Evolutionary conservation across 352 stramenopile genomes (phyloP), one percentile per base, ranked within the genome.

Genomic region (Globisporangium barbulae): DNA sequence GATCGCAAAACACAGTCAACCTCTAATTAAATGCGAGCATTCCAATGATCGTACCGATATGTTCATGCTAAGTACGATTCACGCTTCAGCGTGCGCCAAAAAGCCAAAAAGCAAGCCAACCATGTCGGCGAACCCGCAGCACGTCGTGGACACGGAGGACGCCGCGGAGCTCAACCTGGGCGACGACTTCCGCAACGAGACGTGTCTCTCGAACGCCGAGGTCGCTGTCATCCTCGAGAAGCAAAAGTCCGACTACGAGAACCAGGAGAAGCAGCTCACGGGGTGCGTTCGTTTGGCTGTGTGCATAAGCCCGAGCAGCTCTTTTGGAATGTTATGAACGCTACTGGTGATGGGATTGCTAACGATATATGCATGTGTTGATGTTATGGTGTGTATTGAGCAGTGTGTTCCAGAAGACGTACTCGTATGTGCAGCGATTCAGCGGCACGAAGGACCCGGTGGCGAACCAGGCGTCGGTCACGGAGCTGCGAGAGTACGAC

Each of bases 341-440:
- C 13, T 60, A 8, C n/a, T 37, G 21, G 19, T 19, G 12, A 2
- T 59, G 33, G 6, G 13, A 37, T 56, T 31, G 1, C 15, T 37
- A 35, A 53, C 25, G 21, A 31, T 3, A 19, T n/a, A 22, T 53
- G 2, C 25, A 5, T 41, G 47, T 49, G 25, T 21, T 37, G 37
- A 31, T 47, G 53, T n/a, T 48, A 33, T 65, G 22, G 52, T 37
- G 19, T 35, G 9, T 66, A 44, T 17, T 47, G 10, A 68, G 15
- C 31, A 93, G 85, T 62, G 88, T 97, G 22, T 97, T 97, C 68
- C 85, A 96, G 70, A 95, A 96, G 79, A 97, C 89, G 37, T 94
- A 96, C 65, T 94, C 89, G 63, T 97, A 97, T 56, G 89, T 96
- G 61, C 89, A 96, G 70, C 84, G 89, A 50, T 97, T 97, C 66